Percentiles rank a stretch among this genome's conserved stretches.
These are phyloP conservation scores for Leptographium wingfieldii DNA, from an alignment of 2,329 filamentous ascomycete genomes.

Conservation along the genomic window DNA sequence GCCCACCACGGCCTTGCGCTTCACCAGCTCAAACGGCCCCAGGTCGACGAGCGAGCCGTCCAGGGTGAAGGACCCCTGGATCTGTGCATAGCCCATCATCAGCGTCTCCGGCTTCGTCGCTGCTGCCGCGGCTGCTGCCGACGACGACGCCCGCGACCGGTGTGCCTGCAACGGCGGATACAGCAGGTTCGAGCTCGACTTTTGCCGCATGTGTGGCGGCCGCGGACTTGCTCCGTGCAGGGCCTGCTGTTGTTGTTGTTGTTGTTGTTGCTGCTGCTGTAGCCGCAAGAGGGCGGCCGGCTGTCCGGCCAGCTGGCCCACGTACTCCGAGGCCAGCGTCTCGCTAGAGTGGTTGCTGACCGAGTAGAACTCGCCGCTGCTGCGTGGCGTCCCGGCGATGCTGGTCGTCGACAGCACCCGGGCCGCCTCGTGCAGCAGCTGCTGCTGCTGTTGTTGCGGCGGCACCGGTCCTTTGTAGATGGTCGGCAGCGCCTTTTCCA, in stretches of 20 bases:
- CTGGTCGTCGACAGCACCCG: conserved; percentile 69
- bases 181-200: conserved; percentile 18
- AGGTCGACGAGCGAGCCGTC: conserved; percentile 88
- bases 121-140: conserved; percentile 9
- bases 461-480: conserved; percentile 33
- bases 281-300: conserved; percentile 13
- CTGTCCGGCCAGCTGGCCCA: conserved; percentile 24
- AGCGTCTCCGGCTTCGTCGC: conserved; percentile 54
- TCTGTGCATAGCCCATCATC: conserved; percentile 97
- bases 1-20: conserved; percentile 81
- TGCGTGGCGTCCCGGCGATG: conserved; percentile 67
- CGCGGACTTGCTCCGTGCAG: conserved; percentile 12
- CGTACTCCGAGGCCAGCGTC: conserved; percentile 82
- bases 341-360: conserved; percentile 91
- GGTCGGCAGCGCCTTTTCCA: conserved; percentile 18
- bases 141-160: background rate
- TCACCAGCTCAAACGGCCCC: conserved; percentile 86
- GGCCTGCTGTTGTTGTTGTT: background rate
- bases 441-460: conserved; percentile 12
- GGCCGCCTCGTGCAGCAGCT: conserved; percentile 38
- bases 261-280: conserved; percentile 13
- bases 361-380: conserved; percentile 90
- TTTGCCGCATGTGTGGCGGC: conserved; percentile 33
- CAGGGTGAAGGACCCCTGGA: conserved; percentile 81
- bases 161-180: conserved; percentile 3